Evolutionary conservation across 352 stramenopile genomes (phyloP).

Genomic region (Phytophthora quininea): DNA sequence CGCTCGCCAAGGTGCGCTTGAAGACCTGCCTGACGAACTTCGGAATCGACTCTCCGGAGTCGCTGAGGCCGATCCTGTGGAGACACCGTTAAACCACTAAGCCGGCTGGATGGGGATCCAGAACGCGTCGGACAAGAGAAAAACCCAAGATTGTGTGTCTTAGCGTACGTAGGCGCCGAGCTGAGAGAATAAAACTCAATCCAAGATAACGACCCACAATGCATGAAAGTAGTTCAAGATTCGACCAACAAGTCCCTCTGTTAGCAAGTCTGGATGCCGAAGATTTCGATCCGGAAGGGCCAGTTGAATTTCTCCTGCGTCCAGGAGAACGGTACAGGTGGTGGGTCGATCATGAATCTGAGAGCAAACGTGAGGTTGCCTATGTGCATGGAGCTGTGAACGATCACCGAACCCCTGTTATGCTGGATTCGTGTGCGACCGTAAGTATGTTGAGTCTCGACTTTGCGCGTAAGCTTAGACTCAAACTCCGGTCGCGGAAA

Average conservation of each 20-base stretch:
- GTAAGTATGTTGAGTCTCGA: constrained; percentile 35
- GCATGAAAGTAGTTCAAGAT: constrained; percentile 14
- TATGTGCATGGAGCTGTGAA: constrained; percentile 20
- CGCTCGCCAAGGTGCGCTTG: not conserved
- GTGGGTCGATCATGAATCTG: constrained; percentile 13
- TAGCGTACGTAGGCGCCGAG: no score
- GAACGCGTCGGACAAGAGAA: constrained; percentile 21
- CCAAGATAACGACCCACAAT: constrained; percentile 7
- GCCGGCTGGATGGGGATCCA: constrained; percentile 16
- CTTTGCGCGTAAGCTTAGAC: constrained; percentile 29
- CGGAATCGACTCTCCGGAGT: not conserved
- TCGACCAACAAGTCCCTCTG: no score
- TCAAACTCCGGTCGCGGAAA: constrained; percentile 8
- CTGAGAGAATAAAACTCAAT: constrained; percentile 5
- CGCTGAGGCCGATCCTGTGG: not conserved
- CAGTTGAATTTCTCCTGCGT: constrained; percentile 11
- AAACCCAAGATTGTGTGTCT: constrained; percentile 10
- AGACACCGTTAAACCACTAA: constrained; percentile 22
- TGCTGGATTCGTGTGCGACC: constrained; percentile 30
- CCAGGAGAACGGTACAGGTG: constrained; percentile 20
- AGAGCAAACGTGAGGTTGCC: not conserved
- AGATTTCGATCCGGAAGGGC: constrained; percentile 10
- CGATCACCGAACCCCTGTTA: constrained; percentile 9
- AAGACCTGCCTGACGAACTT: not conserved
- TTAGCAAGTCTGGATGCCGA: not conserved